Evolutionary conservation across 805 yeast species (phyloP), one percentile per base, ranked within the genome.

Genomic region (Cephaloascus albidus): DNA sequence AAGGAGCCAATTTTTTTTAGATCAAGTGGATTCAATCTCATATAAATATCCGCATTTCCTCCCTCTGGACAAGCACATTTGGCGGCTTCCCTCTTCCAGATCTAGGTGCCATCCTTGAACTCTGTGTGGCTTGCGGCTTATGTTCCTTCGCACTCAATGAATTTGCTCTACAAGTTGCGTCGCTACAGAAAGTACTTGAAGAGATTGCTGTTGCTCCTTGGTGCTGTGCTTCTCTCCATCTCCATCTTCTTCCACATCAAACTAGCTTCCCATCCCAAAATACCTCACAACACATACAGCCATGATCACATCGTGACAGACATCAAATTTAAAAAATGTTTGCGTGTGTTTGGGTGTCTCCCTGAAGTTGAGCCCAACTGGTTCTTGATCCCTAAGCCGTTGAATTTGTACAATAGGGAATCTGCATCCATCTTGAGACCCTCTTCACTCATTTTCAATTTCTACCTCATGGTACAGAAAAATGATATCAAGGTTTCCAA

Each of bases 401-500:
- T 31, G 33, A 31, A 31, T 31, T 15, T 31, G 18, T 31, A 31
- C 33, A 6, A 23, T 12, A 12, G 12, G 6, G 33, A 16, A 6
- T 31, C 33, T 6, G 6, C 8, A 15, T 10, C 18, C 33, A 31
- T 14, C 16, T n/a, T 31, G 8, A n/a, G 6, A 8, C 33, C 33
- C 33, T 8, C 10, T 8, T n/a, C 33, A 31, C 14, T 14, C 26
- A 15, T 39, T 12, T 37, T 37, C 18, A 27, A 39, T 31, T 31
- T 37, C 18, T 40, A 39, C 26, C n/a, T 42, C 6, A 23, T 17
- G 12, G 19, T 40, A n/a, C 30, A 37, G 27, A 15, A 35, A 20
- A 15, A 10, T 5, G 32, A 23, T 14, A 8, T 32, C 10, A 12
- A 28, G 5, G 18, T 8, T 3, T 34, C 23, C 15, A 18, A 16